Conservation (phyloP, 2,329 filamentous ascomycete genomes). For the Cladosporium sp. region DNA sequence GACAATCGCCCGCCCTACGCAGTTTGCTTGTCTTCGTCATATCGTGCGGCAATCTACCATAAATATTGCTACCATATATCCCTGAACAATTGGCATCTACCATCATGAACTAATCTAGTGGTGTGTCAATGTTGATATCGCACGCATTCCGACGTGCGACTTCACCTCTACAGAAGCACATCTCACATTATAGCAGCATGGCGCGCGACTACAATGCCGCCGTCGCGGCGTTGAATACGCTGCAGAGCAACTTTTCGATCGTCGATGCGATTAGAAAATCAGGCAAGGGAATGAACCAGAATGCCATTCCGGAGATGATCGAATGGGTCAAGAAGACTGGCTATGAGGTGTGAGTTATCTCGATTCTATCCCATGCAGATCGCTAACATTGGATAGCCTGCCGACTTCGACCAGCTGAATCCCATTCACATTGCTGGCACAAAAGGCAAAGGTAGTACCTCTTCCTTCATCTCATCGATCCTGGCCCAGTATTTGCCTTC, state of each 20-base stretch:
- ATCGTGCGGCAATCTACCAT: no score
- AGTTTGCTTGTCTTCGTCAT: background rate
- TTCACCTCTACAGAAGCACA: conserved; percentile 2
- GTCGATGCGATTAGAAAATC: conserved; percentile 75
- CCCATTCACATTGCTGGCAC: conserved; percentile 85
- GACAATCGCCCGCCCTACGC: background rate
- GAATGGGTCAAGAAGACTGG: conserved; percentile 73
- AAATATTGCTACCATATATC: no score
- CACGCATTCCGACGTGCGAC: conserved; percentile 7
- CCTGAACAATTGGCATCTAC: no score
- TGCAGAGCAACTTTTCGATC: conserved; percentile 75
- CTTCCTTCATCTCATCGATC: conserved; percentile 77
- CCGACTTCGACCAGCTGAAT: conserved; percentile 57
- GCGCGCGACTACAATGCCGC: conserved; percentile 49
- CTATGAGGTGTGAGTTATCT: conserved; percentile 57
- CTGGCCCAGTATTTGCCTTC: conserved; percentile 58
- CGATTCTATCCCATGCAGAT: conserved; percentile 2
- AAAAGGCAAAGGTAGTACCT: conserved; percentile 90
- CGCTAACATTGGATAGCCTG: conserved; percentile 43
- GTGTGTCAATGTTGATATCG: conserved; percentile 14
- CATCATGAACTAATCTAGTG: background rate
- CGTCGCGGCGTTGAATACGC: conserved; percentile 66
- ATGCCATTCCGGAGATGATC: conserved; percentile 76
- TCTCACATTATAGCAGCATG: conserved; percentile 8
- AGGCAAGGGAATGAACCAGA: conserved; percentile 67